These are phyloP conservation scores for Cryptococcus neoformans DNA, from an alignment of 1,284 basidiomycete species.

Conservation along the genomic window DNA sequence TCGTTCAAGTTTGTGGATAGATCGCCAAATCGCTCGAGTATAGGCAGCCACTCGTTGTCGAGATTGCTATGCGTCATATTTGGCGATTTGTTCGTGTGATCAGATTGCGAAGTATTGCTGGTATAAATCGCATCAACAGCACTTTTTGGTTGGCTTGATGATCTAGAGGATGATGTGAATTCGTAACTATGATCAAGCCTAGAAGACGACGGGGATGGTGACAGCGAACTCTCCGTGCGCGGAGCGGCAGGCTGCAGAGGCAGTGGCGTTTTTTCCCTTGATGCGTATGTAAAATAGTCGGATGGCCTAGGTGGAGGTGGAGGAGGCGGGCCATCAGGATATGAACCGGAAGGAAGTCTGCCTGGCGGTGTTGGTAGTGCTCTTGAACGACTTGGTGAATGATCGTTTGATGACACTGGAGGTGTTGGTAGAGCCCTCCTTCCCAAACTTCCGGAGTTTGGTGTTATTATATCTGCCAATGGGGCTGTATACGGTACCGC, in stretches of 20 bases:
- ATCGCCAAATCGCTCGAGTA: slow-evolving; percentile 13
- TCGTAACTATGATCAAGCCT: too few relatives aligned
- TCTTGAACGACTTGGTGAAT: slow-evolving; percentile 1
- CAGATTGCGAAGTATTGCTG: slow-evolving; percentile 7
- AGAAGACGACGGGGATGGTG: too few relatives aligned
- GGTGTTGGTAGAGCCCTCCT: slow-evolving; percentile 15
- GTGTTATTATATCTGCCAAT: too few relatives aligned
- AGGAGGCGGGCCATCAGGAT: slow-evolving; percentile 1
- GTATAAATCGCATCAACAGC: not conserved
- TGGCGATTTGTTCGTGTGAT: not conserved
- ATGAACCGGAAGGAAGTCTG: not conserved
- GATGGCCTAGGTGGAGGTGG: slow-evolving; percentile 13
- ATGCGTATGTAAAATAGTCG: not conserved
- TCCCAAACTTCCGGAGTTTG: not conserved
- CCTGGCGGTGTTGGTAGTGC: slow-evolving; percentile 9
- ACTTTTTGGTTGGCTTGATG: not conserved
- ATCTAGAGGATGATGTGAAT: not conserved
- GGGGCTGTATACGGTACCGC: not conserved
- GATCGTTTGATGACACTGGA: slow-evolving; percentile 3
- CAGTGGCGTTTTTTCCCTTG: not conserved
- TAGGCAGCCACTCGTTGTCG: slow-evolving; percentile 14
- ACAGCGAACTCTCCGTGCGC: not conserved
- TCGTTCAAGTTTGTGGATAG: slow-evolving; percentile 5
- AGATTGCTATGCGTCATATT: not conserved
- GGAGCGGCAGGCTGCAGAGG: not conserved